A percentile compares a stretch with the other conserved stretches of the same genome.
Evolutionary conservation across 2,329 filamentous ascomycete genomes (phyloP).

Genomic region (Exophiala sp.): DNA sequence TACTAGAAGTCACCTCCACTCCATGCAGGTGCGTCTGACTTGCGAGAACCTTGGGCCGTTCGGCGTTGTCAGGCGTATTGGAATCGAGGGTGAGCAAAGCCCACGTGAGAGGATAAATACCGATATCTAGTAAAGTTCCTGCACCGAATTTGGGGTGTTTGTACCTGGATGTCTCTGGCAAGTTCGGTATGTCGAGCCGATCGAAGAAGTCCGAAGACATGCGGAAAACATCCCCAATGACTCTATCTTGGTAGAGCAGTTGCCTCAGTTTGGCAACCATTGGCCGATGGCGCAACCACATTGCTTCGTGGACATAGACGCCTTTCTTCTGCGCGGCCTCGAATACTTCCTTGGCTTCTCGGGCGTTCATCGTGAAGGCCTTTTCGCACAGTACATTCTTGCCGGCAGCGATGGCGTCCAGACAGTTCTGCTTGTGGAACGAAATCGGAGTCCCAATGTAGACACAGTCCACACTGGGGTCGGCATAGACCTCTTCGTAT

Average conservation of each 20-base stretch:
- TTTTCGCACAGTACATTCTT: slow-evolving; percentile 57
- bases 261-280: slow-evolving; percentile 65
- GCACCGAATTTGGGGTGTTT: slow-evolving; percentile 79
- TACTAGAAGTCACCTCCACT: slow-evolving; percentile 35
- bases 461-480: slow-evolving; percentile 31
- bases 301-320: slow-evolving; percentile 69
- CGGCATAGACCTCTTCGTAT: slow-evolving; percentile 24
- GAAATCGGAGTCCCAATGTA: slow-evolving; percentile 30
- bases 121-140: slow-evolving; percentile 76
- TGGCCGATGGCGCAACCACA: slow-evolving; percentile 83
- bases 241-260: slow-evolving; percentile 47
- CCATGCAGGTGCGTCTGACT: slow-evolving; percentile 39
- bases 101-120: slow-evolving; percentile 87
- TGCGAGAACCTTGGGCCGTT: slow-evolving; percentile 64
- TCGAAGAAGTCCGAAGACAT: slow-evolving; percentile 52
- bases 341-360: slow-evolving; percentile 69
- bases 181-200: slow-evolving; percentile 13
- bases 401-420: background rate
- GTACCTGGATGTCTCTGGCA: slow-evolving; percentile 40
- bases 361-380: slow-evolving; percentile 78
- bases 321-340: slow-evolving; percentile 69
- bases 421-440: no score
- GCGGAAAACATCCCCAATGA: slow-evolving; percentile 54
- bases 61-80: slow-evolving; percentile 58
- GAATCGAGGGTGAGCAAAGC: slow-evolving; percentile 83